phyloP scores from a whole-genome alignment of 768 basidiomycete species.

The Tephrocybe sp. region DNA sequence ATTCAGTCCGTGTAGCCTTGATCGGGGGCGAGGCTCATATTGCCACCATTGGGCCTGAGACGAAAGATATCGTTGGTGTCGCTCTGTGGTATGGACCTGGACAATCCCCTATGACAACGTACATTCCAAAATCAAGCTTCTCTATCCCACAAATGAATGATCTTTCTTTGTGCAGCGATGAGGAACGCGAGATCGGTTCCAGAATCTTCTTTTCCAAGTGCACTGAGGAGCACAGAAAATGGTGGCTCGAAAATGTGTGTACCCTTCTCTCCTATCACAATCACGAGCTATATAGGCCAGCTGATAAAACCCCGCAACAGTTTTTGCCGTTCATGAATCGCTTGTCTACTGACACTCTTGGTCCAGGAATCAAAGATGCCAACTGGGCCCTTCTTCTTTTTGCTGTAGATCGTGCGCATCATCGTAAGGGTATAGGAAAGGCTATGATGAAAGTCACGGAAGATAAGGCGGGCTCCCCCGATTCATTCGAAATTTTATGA shows the following conservation, averaged over 20 bases:
- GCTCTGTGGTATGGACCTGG: constrained; percentile 32
- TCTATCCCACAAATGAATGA: neutral
- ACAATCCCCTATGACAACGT: constrained; percentile 22
- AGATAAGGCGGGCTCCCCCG: constrained; percentile 15
- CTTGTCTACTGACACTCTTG: constrained; percentile 17
- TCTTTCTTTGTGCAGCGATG: constrained; percentile 14
- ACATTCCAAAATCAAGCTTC: neutral
- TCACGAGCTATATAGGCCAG: neutral
- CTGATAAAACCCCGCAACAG: constrained; percentile 8
- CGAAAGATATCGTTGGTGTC: constrained; percentile 26
- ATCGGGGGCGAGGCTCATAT: constrained; percentile 28
- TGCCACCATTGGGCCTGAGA: constrained; percentile 19
- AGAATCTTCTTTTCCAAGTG: constrained; percentile 23
- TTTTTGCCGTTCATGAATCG: constrained; percentile 20
- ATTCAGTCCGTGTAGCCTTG: constrained; percentile 18
- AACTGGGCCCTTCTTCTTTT: constrained; percentile 30
- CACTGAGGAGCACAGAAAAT: constrained; percentile 18
- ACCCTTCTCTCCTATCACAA: neutral
- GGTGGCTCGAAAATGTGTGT: constrained; percentile 29
- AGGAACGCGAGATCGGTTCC: constrained; percentile 26
- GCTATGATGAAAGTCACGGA: constrained; percentile 23
- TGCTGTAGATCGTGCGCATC: constrained; percentile 25
- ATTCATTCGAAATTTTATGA: neutral
- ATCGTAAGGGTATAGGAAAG: constrained; percentile 30
- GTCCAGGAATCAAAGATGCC: constrained; percentile 18